Percentiles rank a stretch among this genome's conserved stretches.
Evolutionary conservation across 495 filamentous ascomycete genomes (phyloP).

Genomic region (Penicillium malachiteum): DNA sequence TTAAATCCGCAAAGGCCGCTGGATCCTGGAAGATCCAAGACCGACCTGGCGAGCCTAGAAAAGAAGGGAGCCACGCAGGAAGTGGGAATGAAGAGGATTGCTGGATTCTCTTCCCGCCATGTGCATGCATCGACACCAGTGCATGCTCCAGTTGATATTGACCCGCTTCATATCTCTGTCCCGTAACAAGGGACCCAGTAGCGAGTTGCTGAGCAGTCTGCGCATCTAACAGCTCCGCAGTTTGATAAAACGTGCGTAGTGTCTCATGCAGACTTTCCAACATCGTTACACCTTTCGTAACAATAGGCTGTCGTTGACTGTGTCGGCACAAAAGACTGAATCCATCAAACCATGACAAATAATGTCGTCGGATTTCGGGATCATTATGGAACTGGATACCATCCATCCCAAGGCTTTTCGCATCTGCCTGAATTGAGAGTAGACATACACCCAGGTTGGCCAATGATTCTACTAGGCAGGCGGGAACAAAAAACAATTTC

Average conservation of each 20-base stretch:
- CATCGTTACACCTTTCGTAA: conserved; percentile 9
- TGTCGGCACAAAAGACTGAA: conserved; percentile 13
- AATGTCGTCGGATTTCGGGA: conserved; percentile 5
- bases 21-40: conserved; percentile 15
- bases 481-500: conserved; percentile 13
- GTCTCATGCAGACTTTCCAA: conserved; percentile 13
- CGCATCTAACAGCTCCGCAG: not conserved
- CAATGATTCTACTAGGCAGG: conserved; percentile 12
- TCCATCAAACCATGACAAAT: conserved; percentile 8
- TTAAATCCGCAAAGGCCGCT: conserved; percentile 10
- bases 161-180: not conserved
- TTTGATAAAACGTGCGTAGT: not conserved
- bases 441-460: conserved; percentile 16
- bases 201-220: not conserved
- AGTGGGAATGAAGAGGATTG: not conserved
- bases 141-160: conserved; percentile 15
- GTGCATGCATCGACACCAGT: conserved; percentile 13
- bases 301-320: conserved; percentile 9
- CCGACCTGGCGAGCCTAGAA: conserved; percentile 14
- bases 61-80: conserved; percentile 17
- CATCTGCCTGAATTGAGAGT: conserved; percentile 16
- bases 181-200: not conserved
- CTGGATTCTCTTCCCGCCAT: not conserved
- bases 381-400: conserved; percentile 13
- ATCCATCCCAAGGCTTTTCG: conserved; percentile 2